Base-by-base conservation (phyloP, 2,329 filamentous ascomycete species). In the Bipolaris cookei region DNA sequence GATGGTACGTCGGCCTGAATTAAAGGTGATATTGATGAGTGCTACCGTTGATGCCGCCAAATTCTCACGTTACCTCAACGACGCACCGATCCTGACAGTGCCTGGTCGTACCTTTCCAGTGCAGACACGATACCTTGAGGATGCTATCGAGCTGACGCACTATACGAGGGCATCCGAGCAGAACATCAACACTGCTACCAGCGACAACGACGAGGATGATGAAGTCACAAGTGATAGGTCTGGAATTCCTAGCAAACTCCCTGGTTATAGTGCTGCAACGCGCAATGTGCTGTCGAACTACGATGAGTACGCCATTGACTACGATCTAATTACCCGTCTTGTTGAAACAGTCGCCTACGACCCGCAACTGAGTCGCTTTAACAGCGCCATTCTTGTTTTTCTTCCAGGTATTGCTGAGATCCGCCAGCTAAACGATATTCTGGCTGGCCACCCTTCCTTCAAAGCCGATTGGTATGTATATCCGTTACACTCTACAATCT, bases 11-110 rank as follows among this genome's bases (percentile, higher is more conserved):
- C 85, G 94, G 51, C 89, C 88, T 59, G 90, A 96, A 62, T 81
- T 99, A 49, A 98, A 96, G 77, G 90, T 99, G 18, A 84, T 99
- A 35, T 84, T 99, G 45, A 99, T 99, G 95, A 98, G 94, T 64
- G 95, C 95, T 10, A 99, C 95, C 0, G 92, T 99, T 6, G 92
- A 99, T 75, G 92, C 95, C 0, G 88, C 94, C 58, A 88, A 89
- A 14, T 97, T 99, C 73, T 97, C 95, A 0, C 86, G 86, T 10
- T 99, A 98, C 71, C 84, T 99, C 1, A 88, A 89, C 53, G 87
- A 88, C 4, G 94, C 94, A 1, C 94, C 94, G 0, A 87, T 98
- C 38, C 81, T 99, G 51, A 92, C 90, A 58, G 92, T 99, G 13
- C 95, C 95, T 2, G 95, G 95, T 0, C 87, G 95, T 44, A 98